phyloP scores from a whole-genome alignment of 2,329 filamentous ascomycete species.

The Ascochyta viciae-villosae region DNA sequence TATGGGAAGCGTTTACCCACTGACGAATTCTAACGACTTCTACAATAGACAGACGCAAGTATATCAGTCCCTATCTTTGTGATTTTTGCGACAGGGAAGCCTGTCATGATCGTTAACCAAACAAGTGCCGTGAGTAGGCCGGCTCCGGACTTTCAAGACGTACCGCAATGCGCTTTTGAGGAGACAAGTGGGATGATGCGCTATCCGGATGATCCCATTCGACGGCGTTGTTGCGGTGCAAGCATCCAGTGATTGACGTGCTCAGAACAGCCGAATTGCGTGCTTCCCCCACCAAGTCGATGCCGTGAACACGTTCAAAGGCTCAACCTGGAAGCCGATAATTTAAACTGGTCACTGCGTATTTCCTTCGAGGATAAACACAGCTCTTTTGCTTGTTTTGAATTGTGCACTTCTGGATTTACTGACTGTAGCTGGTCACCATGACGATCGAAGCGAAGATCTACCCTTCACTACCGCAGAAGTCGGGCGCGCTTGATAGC shows the following conservation, averaged over 20 bases:
- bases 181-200: not conserved
- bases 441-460: constrained; percentile 1
- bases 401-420: too few relatives aligned
- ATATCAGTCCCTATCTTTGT: too few relatives aligned
- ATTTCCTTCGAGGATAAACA: too few relatives aligned
- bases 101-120: not conserved
- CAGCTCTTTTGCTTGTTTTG: too few relatives aligned
- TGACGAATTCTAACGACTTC: too few relatives aligned
- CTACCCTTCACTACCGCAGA: constrained; percentile 17
- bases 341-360: too few relatives aligned
- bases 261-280: constrained; percentile 6
- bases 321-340: too few relatives aligned
- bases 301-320: not conserved
- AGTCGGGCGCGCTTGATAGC: constrained; percentile 20
- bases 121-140: not conserved
- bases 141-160: not conserved
- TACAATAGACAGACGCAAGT: too few relatives aligned
- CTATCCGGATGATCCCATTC: constrained; percentile 2
- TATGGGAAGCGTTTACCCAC: too few relatives aligned
- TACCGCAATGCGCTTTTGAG: not conserved
- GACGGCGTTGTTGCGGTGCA: not conserved
- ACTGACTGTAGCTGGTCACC: not conserved
- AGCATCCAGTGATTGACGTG: constrained; percentile 6
- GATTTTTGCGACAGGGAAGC: too few relatives aligned
- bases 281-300: constrained; percentile 8